phyloP scores from a whole-genome alignment of 495 filamentous ascomycete genomes.

The Trichocladium antarcticum region DNA sequence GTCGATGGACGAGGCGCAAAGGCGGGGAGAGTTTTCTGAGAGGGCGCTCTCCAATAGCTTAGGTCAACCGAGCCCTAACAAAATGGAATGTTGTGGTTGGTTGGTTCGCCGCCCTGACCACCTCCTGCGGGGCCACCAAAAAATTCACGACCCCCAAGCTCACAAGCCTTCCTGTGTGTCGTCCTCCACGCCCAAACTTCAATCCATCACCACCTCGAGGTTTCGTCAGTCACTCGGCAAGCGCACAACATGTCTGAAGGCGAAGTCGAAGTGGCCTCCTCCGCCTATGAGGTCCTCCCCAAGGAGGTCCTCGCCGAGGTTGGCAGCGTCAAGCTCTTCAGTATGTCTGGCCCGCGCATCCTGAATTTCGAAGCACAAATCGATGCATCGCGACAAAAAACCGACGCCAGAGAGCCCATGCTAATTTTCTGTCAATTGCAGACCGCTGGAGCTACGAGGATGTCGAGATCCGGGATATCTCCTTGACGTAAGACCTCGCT shows the following conservation, averaged over 20 bases:
- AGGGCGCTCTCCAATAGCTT: conserved; percentile 16
- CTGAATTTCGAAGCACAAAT: conserved; percentile 26
- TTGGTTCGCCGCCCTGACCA: conserved; percentile 15
- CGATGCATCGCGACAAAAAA: conserved; percentile 8
- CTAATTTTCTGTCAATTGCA: conserved; percentile 26
- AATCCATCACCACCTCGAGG: conserved; percentile 19
- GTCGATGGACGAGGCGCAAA: conserved; percentile 28
- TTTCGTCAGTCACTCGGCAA: conserved; percentile 19
- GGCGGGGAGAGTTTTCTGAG: conserved; percentile 32
- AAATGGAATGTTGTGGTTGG: conserved; percentile 23
- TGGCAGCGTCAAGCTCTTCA: conserved; percentile 96
- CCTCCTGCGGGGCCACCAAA: conserved; percentile 31
- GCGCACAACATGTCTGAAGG: conserved; percentile 82
- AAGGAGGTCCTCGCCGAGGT: conserved; percentile 87
- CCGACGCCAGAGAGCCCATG: conserved; percentile 2
- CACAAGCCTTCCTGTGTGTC: conserved; percentile 10
- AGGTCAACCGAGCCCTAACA: conserved; percentile 34
- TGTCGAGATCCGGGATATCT: conserved; percentile 99
- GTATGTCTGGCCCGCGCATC: conserved; percentile 43
- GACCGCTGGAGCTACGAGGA: conserved; percentile 77
- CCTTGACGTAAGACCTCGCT: conserved; percentile 75
- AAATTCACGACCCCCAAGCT: conserved; percentile 28
- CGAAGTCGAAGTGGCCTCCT: conserved; percentile 78
- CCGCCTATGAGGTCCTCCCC: conserved; percentile 71
- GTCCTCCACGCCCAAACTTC: conserved; percentile 18